Evolutionary conservation across 2,329 filamentous ascomycete genomes (phyloP).

Genomic region (Hypoxylon sp.): DNA sequence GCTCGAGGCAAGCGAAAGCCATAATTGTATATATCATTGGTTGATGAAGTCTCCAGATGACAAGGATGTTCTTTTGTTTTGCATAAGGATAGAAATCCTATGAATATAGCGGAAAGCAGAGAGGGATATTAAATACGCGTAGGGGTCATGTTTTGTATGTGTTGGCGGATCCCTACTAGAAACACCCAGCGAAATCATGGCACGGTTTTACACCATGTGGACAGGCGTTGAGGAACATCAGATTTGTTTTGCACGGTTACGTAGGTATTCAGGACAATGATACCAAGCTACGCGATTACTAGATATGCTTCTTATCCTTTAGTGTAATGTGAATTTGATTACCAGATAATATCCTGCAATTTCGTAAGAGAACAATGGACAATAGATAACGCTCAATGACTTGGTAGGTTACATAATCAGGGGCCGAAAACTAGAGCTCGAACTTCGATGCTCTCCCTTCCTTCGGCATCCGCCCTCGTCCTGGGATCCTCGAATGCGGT

Average conservation of each 20-base stretch:
- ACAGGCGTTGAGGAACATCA: slow-evolving; percentile 25
- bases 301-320: slow-evolving; percentile 1
- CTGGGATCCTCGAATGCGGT: slow-evolving; percentile 84
- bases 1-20: slow-evolving; percentile 60
- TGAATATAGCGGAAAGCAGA: not conserved
- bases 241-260: slow-evolving; percentile 5
- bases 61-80: not conserved
- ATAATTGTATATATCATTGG: slow-evolving; percentile 6
- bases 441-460: slow-evolving; percentile 91
- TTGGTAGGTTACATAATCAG: slow-evolving; percentile 49
- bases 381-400: not conserved
- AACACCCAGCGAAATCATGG: slow-evolving; percentile 5
- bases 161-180: not conserved
- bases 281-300: slow-evolving; percentile 9
- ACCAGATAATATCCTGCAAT: not conserved
- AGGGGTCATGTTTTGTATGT: slow-evolving; percentile 9
- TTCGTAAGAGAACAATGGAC: not conserved
- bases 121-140: not conserved
- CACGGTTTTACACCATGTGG: not conserved
- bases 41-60: not conserved
- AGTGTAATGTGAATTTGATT: not conserved
- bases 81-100: not conserved
- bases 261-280: slow-evolving; percentile 11
- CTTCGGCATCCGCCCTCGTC: slow-evolving; percentile 77
- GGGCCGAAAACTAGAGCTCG: slow-evolving; percentile 85